Base-by-base conservation (phyloP, 2,329 filamentous ascomycete genomes). In the Diaporthe nobilis region DNA sequence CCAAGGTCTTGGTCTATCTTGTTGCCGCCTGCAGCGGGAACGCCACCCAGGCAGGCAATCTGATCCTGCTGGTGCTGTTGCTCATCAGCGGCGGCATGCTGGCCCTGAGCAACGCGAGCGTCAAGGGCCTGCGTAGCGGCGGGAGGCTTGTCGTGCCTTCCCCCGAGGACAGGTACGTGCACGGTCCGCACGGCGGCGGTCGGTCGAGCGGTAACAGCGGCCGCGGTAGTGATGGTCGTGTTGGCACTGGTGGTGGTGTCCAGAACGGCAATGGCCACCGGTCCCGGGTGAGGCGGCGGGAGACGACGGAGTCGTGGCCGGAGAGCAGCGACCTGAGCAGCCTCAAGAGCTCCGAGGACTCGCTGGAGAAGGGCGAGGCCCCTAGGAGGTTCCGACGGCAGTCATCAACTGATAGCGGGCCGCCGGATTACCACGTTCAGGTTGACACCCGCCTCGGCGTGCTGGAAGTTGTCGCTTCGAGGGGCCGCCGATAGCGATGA, bases 1-100 rank as follows among this genome's bases (percentile, higher is more conserved):
- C 90, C 13, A 92, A 90, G 77, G 78, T 92, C 63, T 83, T 90
- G 74, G 90, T 92, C 5, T 93, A 91, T 79, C 79, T 91, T 4
- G 88, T 88, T 58, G 90, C 89, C 8, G 87, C 88, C 2, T 81
- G 92, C 28, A 87, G 88, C 74, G 88, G 87, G 15, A 92, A 92
- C 80, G 87, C 90, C 75, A 87, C 86, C 0, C 87, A 90, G 79
- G 84, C 84, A 0, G 90, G 90, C 4, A 86, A 88, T 49, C 81
- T 91, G 13, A 82, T 89, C 4, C 83, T 92, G 53, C 85, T 91
- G 77, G 81, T 82, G 0, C 81, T 92, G 70, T 80, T 92, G 67
- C 81, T 92, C 15, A 73, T 84, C n/a, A 90, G 88, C 34, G 89
- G 88, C 0, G 89, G 84, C 0, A 77, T 91, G 44, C 81, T 93